Evolutionary conservation across 2,329 filamentous ascomycete species (phyloP), one percentile per base, ranked within the genome.

Genomic region (Lasiodiplodia sp.): DNA sequence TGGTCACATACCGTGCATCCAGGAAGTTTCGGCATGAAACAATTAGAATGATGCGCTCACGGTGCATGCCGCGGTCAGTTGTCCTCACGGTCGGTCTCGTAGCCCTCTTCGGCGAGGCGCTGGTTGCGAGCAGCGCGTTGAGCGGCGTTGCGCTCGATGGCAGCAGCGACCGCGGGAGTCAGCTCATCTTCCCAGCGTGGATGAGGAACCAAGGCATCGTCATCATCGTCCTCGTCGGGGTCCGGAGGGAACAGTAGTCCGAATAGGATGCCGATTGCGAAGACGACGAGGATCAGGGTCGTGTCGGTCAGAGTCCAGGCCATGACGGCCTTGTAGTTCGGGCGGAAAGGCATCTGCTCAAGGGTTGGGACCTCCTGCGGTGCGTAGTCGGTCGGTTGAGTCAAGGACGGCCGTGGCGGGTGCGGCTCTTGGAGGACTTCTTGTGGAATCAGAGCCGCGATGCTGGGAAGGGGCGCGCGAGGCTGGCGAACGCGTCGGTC

Each of bases 71-170:
- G 18, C n/a, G 18, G 18, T 57, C 55, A 57, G 11, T 57, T 38
- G 55, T 57, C 55, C 31, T 57, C 55, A 2, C 55, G 31, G 34
- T 57, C 55, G 8, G 31, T 38, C n/a, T 57, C 55, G 34, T 57
- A 57, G n/a, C 55, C 55, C 8, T 37, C 55, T n/a, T 38, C 55
- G 11, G 16, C n/a, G 34, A 56, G 53, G 16, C 51, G 51, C 11
- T 28, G 25, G 51, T 25, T 28, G 51, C 11, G 21, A 18, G 51
- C 51, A 18, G 23, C 51, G 51, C 44, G 44, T n/a, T 47, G 18
- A 47, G 51, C 21, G 6, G 51, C 51, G 7, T 14, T 16, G 11
- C 51, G 51, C 51, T 53, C 21, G 11, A 53, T 28, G 23, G 51
- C 51, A 3, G 51, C 21, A 7, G 51, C 51, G 4, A 53, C 16